These are phyloP conservation scores for Trichoderma asperellum DNA, from an alignment of 2,329 filamentous ascomycete species.

Conservation along the genomic window DNA sequence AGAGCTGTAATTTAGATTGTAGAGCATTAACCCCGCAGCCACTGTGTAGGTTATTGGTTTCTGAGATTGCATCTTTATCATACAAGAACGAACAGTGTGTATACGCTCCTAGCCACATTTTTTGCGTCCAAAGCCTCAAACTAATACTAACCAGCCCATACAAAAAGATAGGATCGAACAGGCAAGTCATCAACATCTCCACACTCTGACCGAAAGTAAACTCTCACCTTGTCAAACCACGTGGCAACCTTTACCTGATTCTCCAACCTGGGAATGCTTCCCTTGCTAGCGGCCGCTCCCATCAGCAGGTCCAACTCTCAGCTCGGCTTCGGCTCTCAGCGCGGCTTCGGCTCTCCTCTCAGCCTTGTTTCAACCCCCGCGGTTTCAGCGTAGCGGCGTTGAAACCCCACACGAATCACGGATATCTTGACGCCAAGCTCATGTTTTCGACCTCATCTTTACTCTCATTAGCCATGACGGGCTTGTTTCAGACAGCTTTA, in stretches of 20 bases:
- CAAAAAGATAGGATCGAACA: background rate
- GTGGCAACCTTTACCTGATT: background rate
- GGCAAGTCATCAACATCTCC: background rate
- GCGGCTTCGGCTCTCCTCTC: slow-evolving; percentile 4
- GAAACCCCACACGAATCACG: background rate
- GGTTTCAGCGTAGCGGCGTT: background rate
- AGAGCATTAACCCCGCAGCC: no score
- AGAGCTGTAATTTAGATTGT: no score
- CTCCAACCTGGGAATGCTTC: background rate
- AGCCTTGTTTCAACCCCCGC: background rate
- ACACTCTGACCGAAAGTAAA: background rate
- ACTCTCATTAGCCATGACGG: background rate
- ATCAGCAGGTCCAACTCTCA: background rate
- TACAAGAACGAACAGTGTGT: background rate
- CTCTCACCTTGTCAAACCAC: background rate
- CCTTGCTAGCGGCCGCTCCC: background rate
- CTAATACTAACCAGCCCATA: background rate
- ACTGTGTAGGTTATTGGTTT: background rate
- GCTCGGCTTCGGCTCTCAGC: slow-evolving; percentile 1
- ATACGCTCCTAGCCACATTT: background rate
- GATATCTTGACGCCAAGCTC: background rate
- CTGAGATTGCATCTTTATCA: background rate
- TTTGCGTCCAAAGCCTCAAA: background rate
- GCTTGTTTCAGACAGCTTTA: background rate
- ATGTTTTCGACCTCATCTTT: background rate